These are phyloP conservation scores for Alternaria triticimaculans DNA, from an alignment of 2,329 filamentous ascomycete genomes.

Conservation along the genomic window DNA sequence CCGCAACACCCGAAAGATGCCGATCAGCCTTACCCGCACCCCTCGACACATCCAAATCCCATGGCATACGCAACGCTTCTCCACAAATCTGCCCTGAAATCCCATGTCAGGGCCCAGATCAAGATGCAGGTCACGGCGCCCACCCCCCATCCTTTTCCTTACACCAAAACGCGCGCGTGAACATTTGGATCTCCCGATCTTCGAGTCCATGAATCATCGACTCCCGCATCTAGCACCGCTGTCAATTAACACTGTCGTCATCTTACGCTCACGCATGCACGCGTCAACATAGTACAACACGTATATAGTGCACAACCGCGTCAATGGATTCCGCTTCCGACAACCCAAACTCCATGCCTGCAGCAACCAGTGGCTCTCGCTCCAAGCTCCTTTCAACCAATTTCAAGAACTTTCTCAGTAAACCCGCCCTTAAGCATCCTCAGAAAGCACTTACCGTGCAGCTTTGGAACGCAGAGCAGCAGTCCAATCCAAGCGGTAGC, in stretches of 20 bases:
- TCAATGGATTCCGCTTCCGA: neutral
- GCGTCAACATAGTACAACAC: neutral
- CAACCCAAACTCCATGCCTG: constrained; percentile 2
- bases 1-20: neutral
- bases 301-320: neutral
- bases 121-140: neutral
- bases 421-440: constrained; percentile 29
- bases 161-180: neutral
- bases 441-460: constrained; percentile 34
- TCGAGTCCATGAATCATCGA: constrained; percentile 6
- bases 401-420: constrained; percentile 27
- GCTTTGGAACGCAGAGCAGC: constrained; percentile 32
- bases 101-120: neutral
- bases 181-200: neutral
- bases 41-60: neutral
- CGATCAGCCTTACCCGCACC: constrained; percentile 6
- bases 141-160: neutral
- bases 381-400: constrained; percentile 20
- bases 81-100: neutral
- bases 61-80: constrained; percentile 10
- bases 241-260: constrained; percentile 2
- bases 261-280: neutral
- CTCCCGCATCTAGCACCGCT: constrained; percentile 1
- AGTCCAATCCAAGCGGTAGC: neutral
- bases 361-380: constrained; percentile 18